Base-by-base conservation (phyloP, 306 rosid species). In the Pterocarpus santalinus region DNA sequence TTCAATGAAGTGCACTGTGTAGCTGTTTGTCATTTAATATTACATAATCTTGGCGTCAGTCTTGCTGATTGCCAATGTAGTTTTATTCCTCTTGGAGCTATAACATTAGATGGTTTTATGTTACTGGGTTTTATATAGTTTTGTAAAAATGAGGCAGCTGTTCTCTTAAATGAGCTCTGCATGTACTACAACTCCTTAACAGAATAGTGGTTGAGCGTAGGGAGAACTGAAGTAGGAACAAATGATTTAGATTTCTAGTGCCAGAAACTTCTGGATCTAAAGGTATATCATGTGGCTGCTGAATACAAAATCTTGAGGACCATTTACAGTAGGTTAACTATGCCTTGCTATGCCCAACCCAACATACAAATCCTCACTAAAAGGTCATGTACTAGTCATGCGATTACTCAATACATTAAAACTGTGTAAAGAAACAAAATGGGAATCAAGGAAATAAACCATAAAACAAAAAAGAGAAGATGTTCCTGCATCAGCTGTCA, bases 311-410 rank as follows among this genome's bases (percentile, higher is more conserved):
- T 44, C 52, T 53, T 22, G 13, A 17, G 35, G 30, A 34, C 47
- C 62, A 73, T 73, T 65, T 66, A 74, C 43, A 67, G 17, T 67
- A 22, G 32, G 69, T 81, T 67, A 74, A 81, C 44, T 81, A 80
- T 44, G 14, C 55, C 28, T 22, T 22, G 12, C 67, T 41, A 53
- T 39, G 10, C 38, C 39, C 41, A 6, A 62, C 46, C 58, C 65
- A 35, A 28, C 65, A 69, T 57, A 36, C 65, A 13, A 16, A 10
- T 16, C 63, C 57, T 35, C 60, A 8, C 14, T 30, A 47, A 82
- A 22, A 55, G 73, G 75, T 35, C 55, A 41, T 6, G 7, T 49
- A 56, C 30, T 57, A 60, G 49, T 44, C 57, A 46, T 30, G 30
- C 38, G 49, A 52, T 57, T 41, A 46, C 51, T 38, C 14, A 39